Conservation (phyloP, 2,329 filamentous ascomycete genomes). For the Botrytis sinoallii region DNA sequence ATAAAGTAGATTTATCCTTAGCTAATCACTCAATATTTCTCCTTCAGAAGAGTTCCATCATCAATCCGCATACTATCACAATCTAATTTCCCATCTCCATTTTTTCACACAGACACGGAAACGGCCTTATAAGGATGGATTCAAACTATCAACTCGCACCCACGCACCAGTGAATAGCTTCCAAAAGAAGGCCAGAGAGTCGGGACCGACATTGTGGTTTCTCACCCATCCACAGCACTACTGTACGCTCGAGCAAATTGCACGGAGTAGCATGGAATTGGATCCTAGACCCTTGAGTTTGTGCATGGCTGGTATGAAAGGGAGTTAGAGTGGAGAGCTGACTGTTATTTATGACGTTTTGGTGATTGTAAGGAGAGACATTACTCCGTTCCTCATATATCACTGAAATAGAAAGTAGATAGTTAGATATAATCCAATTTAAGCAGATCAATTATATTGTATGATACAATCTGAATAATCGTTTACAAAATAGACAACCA, state of each 20-base stretch:
- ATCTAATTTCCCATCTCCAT: conserved; percentile 4
- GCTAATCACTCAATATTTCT: background rate
- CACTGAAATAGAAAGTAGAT: background rate
- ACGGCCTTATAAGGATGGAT: background rate
- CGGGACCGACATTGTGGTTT: background rate
- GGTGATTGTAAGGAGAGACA: background rate
- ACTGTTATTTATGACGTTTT: background rate
- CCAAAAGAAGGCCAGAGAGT: background rate
- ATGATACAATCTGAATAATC: background rate
- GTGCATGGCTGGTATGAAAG: background rate
- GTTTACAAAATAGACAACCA: background rate
- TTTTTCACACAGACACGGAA: background rate
- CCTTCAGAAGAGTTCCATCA: background rate
- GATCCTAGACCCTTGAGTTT: background rate
- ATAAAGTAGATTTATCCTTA: background rate
- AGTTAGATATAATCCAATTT: background rate
- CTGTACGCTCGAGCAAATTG: conserved; percentile 3
- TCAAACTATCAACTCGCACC: background rate
- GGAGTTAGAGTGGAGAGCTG: background rate
- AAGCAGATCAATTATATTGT: background rate
- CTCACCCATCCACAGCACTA: background rate
- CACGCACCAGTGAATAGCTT: background rate
- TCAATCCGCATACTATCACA: background rate
- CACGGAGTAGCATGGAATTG: background rate
- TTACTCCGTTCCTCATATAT: background rate